Evolutionary conservation across 2,329 filamentous ascomycete species (phyloP).

Genomic region (Trichoderma sp.): DNA sequence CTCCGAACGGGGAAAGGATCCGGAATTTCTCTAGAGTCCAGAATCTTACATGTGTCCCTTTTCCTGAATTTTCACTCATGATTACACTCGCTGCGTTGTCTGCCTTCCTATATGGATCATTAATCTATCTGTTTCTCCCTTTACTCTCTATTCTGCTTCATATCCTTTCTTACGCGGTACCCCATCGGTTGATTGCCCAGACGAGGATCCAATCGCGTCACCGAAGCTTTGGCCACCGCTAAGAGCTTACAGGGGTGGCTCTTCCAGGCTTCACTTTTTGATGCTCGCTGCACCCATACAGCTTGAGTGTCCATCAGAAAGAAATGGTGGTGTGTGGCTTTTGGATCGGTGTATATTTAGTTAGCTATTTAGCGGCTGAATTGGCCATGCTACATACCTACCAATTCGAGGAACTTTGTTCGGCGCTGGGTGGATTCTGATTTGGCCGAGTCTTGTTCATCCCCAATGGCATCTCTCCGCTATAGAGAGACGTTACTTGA

Average conservation of each 20-base stretch:
- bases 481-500: background rate
- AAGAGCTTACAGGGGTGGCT: slow-evolving; percentile 2
- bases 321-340: slow-evolving; percentile 11
- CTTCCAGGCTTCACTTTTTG: background rate
- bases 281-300: background rate
- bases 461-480: background rate
- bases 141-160: background rate
- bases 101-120: slow-evolving; percentile 1
- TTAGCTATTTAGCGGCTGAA: background rate
- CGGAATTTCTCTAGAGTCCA: slow-evolving; percentile 10
- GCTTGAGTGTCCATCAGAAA: background rate
- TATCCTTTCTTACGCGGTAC: background rate
- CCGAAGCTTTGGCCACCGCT: background rate
- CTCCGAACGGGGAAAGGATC: background rate
- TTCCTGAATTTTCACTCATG: background rate
- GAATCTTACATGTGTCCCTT: slow-evolving; percentile 4
- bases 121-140: background rate
- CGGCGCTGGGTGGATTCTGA: background rate
- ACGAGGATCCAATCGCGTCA: slow-evolving; percentile 10
- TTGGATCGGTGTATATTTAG: background rate
- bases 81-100: background rate
- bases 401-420: background rate
- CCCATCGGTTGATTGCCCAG: background rate
- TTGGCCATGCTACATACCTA: background rate
- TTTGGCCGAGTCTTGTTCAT: background rate